phyloP scores from a whole-genome alignment of 2,329 filamentous ascomycete genomes.

The Fusarium solani-melongenae region DNA sequence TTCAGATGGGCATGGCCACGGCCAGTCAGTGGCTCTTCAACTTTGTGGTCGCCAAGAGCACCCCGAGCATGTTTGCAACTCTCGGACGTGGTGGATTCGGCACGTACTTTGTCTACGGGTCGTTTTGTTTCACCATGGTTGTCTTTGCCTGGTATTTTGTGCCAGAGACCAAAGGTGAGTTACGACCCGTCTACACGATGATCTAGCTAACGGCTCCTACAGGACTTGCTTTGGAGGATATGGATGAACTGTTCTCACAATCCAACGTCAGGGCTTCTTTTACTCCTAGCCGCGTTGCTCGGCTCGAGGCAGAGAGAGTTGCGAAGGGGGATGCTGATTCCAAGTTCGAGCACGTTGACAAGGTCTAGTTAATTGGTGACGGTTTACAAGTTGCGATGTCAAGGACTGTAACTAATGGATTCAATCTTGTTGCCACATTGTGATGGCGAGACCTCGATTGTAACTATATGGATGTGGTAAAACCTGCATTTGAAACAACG shows the following conservation, averaged over 20 bases:
- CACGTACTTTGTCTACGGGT: constrained; percentile 22
- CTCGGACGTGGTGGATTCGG: constrained; percentile 11
- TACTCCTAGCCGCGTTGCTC: background rate
- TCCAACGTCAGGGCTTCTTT: background rate
- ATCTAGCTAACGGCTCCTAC: background rate
- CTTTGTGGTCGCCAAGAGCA: constrained; percentile 21
- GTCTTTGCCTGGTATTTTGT: background rate
- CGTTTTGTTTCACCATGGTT: constrained; percentile 20
- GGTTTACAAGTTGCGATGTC: background rate
- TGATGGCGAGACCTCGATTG: background rate
- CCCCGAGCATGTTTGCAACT: constrained; percentile 20
- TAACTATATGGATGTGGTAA: background rate
- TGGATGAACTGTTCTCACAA: background rate
- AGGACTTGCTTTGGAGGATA: background rate
- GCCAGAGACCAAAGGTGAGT: background rate
- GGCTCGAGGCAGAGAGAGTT: background rate
- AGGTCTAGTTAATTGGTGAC: background rate
- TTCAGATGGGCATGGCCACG: constrained; percentile 24
- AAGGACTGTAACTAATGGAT: background rate
- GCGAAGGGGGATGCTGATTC: background rate
- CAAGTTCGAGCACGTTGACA: background rate
- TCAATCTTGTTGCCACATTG: background rate
- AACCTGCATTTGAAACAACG: background rate
- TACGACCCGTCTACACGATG: background rate
- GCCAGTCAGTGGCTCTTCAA: constrained; percentile 25